Conservation (phyloP, 331 rosid species). For the Phaseolus coccineus region DNA sequence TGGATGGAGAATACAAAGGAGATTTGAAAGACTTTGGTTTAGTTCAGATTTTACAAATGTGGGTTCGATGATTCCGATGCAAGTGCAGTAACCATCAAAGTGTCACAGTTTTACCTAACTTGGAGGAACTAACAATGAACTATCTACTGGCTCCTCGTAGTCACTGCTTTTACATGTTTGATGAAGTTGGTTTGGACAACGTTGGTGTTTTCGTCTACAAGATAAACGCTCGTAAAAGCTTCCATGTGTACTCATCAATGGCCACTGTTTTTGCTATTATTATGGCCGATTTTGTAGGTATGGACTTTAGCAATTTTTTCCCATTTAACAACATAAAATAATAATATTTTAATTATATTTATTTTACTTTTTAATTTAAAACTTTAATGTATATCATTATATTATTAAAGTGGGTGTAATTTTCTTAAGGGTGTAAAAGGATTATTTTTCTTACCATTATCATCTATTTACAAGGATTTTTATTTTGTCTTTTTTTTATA, state of each 20-base stretch:
- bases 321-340: too few species aligned
- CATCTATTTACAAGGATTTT: too few species aligned
- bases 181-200: not conserved
- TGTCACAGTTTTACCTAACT: constrained; percentile 47
- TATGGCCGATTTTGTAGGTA: constrained; percentile 40
- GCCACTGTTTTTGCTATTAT: not conserved
- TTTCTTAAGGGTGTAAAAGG: too few species aligned
- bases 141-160: not conserved
- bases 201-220: not conserved
- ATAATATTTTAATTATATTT: too few species aligned
- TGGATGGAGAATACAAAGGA: constrained; percentile 49
- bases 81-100: constrained; percentile 40
- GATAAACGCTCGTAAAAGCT: not conserved
- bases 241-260: not conserved
- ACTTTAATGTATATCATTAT: too few species aligned
- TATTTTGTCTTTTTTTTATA: too few species aligned
- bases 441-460: too few species aligned
- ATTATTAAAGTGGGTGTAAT: too few species aligned
- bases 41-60: not conserved
- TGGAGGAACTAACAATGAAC: constrained; percentile 36
- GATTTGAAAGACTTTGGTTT: constrained; percentile 3
- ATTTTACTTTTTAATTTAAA: too few species aligned
- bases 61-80: constrained; percentile 69
- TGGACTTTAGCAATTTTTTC: not conserved
- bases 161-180: constrained; percentile 21